Conservation (phyloP, 1,139 yeast genomes). For the Pichia sp. region DNA sequence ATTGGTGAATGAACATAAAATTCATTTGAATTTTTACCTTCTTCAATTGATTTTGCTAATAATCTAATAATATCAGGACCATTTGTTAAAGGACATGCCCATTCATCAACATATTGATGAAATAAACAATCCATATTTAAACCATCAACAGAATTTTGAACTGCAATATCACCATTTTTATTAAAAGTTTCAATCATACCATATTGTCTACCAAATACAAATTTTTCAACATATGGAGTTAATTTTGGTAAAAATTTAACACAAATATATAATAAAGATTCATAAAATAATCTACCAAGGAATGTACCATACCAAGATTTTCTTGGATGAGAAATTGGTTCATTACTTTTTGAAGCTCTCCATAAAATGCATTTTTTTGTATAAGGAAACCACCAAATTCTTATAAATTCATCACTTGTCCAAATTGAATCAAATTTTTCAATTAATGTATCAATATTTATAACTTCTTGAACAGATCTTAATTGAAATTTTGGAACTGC, state of each 20-base stretch:
- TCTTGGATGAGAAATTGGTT: constrained; percentile 60
- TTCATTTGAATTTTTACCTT: constrained; percentile 53
- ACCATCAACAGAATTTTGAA: constrained; percentile 78
- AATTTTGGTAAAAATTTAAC: constrained; percentile 65
- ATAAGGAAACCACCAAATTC: constrained; percentile 98
- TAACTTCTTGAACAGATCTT: constrained; percentile 75
- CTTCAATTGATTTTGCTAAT: constrained; percentile 53
- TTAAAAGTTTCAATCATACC: constrained; percentile 70
- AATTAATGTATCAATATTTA: constrained; percentile 66
- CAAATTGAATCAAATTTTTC: constrained; percentile 68
- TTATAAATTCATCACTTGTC: constrained; percentile 84
- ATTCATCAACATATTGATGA: constrained; percentile 91
- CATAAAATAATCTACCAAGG: constrained; percentile 73
- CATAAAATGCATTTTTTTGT: constrained; percentile 78
- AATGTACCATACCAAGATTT: constrained; percentile 82
- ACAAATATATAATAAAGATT: constrained; percentile 70
- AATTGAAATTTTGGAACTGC: constrained; percentile 80
- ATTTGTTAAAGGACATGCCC: constrained; percentile 82
- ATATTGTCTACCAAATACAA: constrained; percentile 80
- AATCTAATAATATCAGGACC: constrained; percentile 70
- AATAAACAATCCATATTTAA: constrained; percentile 94
- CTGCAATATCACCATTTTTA: constrained; percentile 60
- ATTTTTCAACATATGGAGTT: constrained; percentile 79
- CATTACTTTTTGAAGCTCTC: constrained; percentile 74
- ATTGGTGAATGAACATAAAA: constrained; percentile 92